Percentiles rank a stretch among this genome's conserved stretches.
Evolutionary conservation across 1,284 basidiomycete genomes (phyloP).

Genomic region (Papiliotrema laurentii): DNA sequence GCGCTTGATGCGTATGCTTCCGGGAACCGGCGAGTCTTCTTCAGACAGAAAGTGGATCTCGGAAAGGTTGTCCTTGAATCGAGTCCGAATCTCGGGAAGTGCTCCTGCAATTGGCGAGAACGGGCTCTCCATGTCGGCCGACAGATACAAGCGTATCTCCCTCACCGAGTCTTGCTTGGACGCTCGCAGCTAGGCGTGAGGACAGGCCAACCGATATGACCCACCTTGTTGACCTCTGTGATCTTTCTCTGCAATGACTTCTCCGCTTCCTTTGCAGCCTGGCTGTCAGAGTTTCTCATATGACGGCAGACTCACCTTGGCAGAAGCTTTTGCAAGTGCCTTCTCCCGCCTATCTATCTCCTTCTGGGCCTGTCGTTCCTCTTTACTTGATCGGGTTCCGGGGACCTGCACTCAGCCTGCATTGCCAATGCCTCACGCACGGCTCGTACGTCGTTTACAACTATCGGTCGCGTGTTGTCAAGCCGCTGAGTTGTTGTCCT

Average conservation of each 20-base stretch:
- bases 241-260: slow-evolving; percentile 37
- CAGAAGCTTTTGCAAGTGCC: slow-evolving; percentile 24
- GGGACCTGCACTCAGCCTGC: neutral
- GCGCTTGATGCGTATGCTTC: slow-evolving; percentile 41
- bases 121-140: slow-evolving; percentile 32
- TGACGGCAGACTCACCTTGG: slow-evolving; percentile 20
- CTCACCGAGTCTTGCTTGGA: slow-evolving; percentile 43
- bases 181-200: slow-evolving; percentile 26
- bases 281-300: neutral
- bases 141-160: slow-evolving; percentile 43
- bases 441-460: too few species aligned
- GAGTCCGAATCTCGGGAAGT: slow-evolving; percentile 33
- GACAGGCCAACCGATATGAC: slow-evolving; percentile 2
- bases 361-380: slow-evolving; percentile 27
- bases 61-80: slow-evolving; percentile 32
- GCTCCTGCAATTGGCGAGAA: slow-evolving; percentile 38
- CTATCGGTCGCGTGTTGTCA: too few species aligned
- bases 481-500: too few species aligned
- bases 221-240: slow-evolving; percentile 32
- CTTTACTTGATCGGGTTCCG: slow-evolving; percentile 9
- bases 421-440: too few species aligned
- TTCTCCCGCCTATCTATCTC: slow-evolving; percentile 28
- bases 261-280: slow-evolving; percentile 39
- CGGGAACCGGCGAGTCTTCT: slow-evolving; percentile 25
- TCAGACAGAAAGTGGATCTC: slow-evolving; percentile 21